Conservation (phyloP, 805 yeast species). For the Candida peoriensis region DNA sequence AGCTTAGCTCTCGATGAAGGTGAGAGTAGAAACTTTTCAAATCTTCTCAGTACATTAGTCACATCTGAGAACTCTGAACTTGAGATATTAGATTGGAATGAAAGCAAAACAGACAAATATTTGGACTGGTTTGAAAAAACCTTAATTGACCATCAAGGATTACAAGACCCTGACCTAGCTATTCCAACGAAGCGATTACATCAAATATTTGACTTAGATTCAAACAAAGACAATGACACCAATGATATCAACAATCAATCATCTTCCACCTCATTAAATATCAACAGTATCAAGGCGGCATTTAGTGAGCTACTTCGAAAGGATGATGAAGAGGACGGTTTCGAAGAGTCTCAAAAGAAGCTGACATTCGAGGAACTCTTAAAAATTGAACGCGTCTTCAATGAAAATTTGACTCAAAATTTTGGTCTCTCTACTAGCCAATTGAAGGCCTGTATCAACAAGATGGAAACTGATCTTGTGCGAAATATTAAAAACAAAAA, state of each 20-base stretch:
- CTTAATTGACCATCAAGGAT: slow-evolving; percentile 19
- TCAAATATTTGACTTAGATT: slow-evolving; percentile 19
- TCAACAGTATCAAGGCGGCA: slow-evolving; percentile 1
- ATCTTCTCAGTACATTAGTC: slow-evolving; percentile 8
- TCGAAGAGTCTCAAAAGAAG: not conserved
- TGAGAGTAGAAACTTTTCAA: slow-evolving; percentile 6
- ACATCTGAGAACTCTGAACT: slow-evolving; percentile 24
- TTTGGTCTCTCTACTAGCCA: slow-evolving; percentile 9
- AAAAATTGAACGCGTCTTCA: not conserved
- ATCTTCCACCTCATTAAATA: not conserved
- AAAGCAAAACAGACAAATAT: slow-evolving; percentile 40
- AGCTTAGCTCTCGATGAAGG: slow-evolving; percentile 9
- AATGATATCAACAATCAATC: not conserved
- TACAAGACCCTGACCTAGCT: slow-evolving; percentile 15
- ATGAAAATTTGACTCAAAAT: slow-evolving; percentile 2
- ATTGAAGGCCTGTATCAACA: slow-evolving; percentile 5
- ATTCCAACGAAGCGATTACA: slow-evolving; percentile 19
- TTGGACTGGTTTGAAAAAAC: slow-evolving; percentile 42
- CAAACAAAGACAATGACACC: not conserved
- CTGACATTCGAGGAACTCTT: not conserved
- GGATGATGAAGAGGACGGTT: not conserved
- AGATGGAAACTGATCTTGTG: not conserved
- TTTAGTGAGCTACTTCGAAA: slow-evolving; percentile 1
- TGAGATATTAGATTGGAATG: slow-evolving; percentile 43
- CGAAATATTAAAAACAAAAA: too few species aligned